phyloP scores from a whole-genome alignment of 176 grass and related monocot genomes.

The Phoenix dactylifera region DNA sequence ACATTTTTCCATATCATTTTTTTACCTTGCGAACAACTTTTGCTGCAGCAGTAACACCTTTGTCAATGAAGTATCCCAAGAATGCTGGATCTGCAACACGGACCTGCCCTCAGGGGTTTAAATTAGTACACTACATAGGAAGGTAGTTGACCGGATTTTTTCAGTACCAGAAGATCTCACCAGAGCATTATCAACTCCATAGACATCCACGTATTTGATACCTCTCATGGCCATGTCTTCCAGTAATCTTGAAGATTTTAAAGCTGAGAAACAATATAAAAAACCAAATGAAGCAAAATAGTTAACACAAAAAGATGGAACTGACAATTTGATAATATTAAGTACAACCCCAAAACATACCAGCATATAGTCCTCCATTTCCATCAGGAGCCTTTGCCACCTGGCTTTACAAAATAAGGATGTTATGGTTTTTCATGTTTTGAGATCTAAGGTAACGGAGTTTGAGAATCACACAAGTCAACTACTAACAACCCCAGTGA shows the following conservation, averaged over 20 bases:
- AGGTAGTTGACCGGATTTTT: background rate
- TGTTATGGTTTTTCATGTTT: background rate
- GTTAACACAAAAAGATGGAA: background rate
- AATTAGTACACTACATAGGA: constrained; percentile 22
- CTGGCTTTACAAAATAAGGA: constrained; percentile 34
- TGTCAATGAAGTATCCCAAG: constrained; percentile 96
- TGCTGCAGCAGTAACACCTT: constrained; percentile 67
- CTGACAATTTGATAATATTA: too few relatives aligned
- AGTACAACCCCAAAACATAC: constrained; percentile 23
- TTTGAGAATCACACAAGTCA: too few relatives aligned
- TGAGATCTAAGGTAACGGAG: too few relatives aligned
- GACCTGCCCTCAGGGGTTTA: constrained; percentile 39
- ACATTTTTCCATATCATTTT: too few relatives aligned
- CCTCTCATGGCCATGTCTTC: constrained; percentile 81
- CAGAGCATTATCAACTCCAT: constrained; percentile 89
- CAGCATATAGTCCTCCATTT: constrained; percentile 92
- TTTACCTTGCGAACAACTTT: constrained; percentile 95
- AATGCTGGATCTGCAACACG: constrained; percentile 95
- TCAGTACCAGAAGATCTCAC: constrained; percentile 27
- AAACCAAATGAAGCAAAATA: constrained; percentile 7
- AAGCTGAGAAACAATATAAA: constrained; percentile 29
- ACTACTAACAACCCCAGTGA: too few relatives aligned
- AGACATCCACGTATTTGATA: constrained; percentile 90
- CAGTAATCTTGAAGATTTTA: constrained; percentile 72
- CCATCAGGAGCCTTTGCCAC: constrained; percentile 98